Conservation (phyloP, 257 asterid genomes). For the Nicotiana undulata region DNA sequence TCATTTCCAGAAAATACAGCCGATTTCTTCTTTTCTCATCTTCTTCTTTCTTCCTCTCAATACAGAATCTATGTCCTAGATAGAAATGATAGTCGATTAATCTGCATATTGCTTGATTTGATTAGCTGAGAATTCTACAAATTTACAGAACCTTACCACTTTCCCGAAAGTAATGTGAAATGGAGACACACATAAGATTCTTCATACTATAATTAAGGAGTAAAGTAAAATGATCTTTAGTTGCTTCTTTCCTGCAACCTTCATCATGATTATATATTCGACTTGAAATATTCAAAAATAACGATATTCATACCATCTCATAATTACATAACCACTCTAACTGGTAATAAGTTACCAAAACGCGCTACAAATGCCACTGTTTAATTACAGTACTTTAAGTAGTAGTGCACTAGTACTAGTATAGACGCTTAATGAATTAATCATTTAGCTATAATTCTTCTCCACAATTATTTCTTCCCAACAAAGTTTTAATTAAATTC, state of each 20-base stretch:
- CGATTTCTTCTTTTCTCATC: too few relatives aligned
- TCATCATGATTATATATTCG: neutral
- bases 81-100: too few relatives aligned
- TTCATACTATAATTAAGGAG: neutral
- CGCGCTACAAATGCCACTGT: conserved; percentile 1
- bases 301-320: neutral
- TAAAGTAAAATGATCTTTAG: neutral
- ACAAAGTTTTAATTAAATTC: neutral
- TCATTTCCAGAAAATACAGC: too few relatives aligned
- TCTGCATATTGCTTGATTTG: too few relatives aligned
- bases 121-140: too few relatives aligned
- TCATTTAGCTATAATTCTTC: neutral
- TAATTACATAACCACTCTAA: neutral
- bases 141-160: too few relatives aligned
- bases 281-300: neutral
- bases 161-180: neutral
- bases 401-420: neutral
- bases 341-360: neutral
- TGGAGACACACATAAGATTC: neutral
- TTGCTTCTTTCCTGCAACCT: neutral
- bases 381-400: neutral
- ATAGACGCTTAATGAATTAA: neutral
- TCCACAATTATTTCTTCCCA: neutral
- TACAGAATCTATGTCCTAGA: too few relatives aligned
- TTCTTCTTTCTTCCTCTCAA: too few relatives aligned